A percentile compares a stretch with the other conserved stretches of the same genome.
Evolutionary conservation across 2,329 filamentous ascomycete species (phyloP).

Genomic region (Cladobotryum mycophilum): DNA sequence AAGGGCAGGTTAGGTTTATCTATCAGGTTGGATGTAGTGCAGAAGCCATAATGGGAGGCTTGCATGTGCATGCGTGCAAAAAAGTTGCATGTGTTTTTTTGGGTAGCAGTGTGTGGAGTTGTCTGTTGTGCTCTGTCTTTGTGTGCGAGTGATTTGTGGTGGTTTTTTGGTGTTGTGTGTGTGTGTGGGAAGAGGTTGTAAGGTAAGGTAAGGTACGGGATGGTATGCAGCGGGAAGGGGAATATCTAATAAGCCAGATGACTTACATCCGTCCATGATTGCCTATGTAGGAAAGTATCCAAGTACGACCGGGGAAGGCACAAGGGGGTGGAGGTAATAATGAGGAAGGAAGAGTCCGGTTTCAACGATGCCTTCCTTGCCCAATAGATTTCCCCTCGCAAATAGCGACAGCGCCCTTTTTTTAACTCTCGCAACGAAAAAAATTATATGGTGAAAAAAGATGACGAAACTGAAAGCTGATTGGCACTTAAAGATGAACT

Average conservation of each 20-base stretch:
- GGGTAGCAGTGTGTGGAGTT: no score
- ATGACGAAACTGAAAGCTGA: background rate
- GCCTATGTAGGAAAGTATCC: background rate
- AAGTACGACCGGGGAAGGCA: background rate
- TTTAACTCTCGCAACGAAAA: background rate
- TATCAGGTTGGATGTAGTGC: no score
- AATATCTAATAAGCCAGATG: background rate
- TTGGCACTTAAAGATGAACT: background rate
- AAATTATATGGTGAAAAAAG: no score
- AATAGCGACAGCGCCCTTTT: background rate
- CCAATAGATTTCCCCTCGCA: background rate
- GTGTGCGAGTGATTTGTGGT: no score
- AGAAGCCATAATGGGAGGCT: background rate
- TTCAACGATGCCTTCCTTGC: constrained; percentile 1
- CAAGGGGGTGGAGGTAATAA: background rate
- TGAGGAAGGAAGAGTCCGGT: background rate
- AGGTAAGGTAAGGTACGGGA: background rate
- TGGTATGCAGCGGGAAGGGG: background rate
- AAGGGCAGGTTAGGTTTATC: background rate
- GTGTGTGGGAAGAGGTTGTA: background rate
- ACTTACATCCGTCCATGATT: constrained; percentile 22
- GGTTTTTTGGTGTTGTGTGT: background rate
- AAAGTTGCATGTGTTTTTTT: no score
- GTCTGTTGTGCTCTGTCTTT: no score
- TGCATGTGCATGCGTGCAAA: background rate